Evolutionary conservation across 805 yeast genomes (phyloP), one percentile per base, ranked within the genome.

Genomic region (Hyphopichia homilentoma): DNA sequence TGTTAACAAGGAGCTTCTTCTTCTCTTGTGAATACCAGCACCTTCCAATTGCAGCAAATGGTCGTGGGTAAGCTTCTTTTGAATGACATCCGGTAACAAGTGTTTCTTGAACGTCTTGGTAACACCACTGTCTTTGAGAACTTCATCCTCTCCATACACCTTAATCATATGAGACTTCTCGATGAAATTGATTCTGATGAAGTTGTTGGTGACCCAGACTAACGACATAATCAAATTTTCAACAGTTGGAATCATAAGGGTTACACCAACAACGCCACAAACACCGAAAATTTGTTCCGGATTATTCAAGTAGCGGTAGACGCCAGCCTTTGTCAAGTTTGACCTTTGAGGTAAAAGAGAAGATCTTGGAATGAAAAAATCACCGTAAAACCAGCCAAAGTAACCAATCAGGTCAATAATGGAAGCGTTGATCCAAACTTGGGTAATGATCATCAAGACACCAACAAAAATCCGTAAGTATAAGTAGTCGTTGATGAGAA

Each of bases 361-460:
- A 13, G 72, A 62, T 32, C 68, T 73, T 22, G 83, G 77, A 36
- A 82, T 61, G 57, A 84, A 84, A 57, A 84, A 84, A 54, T 84
- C 95, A 36, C 95, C 94, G 54, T 81, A 84, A 48, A 84, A 84
- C 93, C 93, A 84, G n/a, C 94, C 93, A 56, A 80, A 83, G 39
- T 81, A 82, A 2, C 90, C 90, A 42, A 84, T 77, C 30, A 84
- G 77, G 27, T 75, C 75, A 41, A 78, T 70, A 22, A 84, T 82
- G 19, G 86, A 82, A 16, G 68, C 46, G 43, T 82, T 77, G 21
- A 86, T 81, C 82, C 86, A 78, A 12, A 71, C 51, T 46, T 84
- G 94, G 18, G 84, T 63, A 6, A 68, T 44, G 11, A 80, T 61
- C 21, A 83, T 61, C 37, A 76, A 52, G 1, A 59, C 39, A 7